phyloP scores from a whole-genome alignment of 2,329 filamentous ascomycete species.

The Aspergillus latus region DNA sequence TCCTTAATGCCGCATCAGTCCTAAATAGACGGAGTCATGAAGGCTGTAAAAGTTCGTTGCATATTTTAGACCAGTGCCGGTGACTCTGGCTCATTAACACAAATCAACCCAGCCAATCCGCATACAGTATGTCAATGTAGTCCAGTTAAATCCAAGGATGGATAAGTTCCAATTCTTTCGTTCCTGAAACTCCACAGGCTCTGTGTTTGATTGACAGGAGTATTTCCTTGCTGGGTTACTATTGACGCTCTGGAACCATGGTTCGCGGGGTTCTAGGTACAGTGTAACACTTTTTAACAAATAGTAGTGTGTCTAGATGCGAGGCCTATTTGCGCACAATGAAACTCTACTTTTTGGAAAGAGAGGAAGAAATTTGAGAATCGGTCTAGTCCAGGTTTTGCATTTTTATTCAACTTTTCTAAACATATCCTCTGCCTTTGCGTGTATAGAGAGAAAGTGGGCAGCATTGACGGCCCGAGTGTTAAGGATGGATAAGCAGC shows the following conservation, averaged over 20 bases:
- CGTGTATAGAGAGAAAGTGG: too few species aligned
- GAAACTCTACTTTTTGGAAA: neutral
- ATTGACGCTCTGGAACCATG: neutral
- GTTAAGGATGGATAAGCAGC: neutral
- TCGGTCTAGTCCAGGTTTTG: too few species aligned
- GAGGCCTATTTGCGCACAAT: neutral
- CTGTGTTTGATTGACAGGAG: slow-evolving; percentile 5
- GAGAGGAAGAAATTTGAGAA: too few species aligned
- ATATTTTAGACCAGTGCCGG: too few species aligned
- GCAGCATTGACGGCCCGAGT: too few species aligned
- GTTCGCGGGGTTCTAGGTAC: neutral
- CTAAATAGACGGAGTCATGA: too few species aligned
- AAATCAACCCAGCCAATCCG: slow-evolving; percentile 2
- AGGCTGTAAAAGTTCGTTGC: too few species aligned
- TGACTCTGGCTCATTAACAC: too few species aligned
- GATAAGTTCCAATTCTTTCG: neutral
- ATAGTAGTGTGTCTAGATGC: neutral
- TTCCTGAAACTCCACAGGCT: neutral
- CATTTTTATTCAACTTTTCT: too few species aligned
- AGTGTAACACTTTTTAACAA: neutral
- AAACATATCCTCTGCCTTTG: too few species aligned
- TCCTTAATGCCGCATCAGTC: neutral
- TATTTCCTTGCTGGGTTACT: neutral
- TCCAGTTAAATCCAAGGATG: neutral
- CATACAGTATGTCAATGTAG: neutral